A percentile compares a stretch with the other conserved stretches of the same genome.
These are phyloP conservation scores for Daldinia concentrica DNA, from an alignment of 495 filamentous ascomycete species.

Conservation along the genomic window DNA sequence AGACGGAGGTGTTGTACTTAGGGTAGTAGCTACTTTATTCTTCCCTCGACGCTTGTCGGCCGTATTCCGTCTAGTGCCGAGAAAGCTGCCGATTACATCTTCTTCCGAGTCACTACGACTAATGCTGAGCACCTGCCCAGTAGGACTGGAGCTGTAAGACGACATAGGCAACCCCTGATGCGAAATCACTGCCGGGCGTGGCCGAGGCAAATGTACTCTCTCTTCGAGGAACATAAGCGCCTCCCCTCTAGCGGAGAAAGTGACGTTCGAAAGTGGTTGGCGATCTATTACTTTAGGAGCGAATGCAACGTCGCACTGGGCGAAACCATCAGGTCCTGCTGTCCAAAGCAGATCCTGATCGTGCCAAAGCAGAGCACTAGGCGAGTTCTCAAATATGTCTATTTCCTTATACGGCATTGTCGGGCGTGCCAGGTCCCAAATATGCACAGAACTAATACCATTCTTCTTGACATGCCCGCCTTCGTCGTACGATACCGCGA, in stretches of 20 bases:
- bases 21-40: slow-evolving; percentile 47
- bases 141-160: slow-evolving; percentile 56
- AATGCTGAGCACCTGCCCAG: slow-evolving; percentile 57
- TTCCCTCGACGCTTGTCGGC: slow-evolving; percentile 52
- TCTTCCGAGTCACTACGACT: slow-evolving; percentile 76
- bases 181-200: slow-evolving; percentile 46
- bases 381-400: slow-evolving; percentile 73
- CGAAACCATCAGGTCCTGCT: slow-evolving; percentile 85
- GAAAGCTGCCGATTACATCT: slow-evolving; percentile 67
- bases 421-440: slow-evolving; percentile 93
- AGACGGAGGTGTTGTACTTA: slow-evolving; percentile 70
- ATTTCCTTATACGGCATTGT: slow-evolving; percentile 88
- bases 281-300: slow-evolving; percentile 80
- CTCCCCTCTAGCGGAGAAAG: slow-evolving; percentile 69
- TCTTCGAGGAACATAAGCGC: slow-evolving; percentile 66
- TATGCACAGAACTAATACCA: slow-evolving; percentile 77
- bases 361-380: slow-evolving; percentile 87
- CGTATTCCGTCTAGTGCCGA: slow-evolving; percentile 59
- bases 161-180: slow-evolving; percentile 45
- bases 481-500: slow-evolving; percentile 63
- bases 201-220: slow-evolving; percentile 50
- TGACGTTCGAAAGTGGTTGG: slow-evolving; percentile 69
- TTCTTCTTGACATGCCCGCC: slow-evolving; percentile 52
- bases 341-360: slow-evolving; percentile 92
- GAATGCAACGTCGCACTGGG: slow-evolving; percentile 88